Evolutionary conservation across 192 early-diverging fungal species (phyloP).

Genomic region (Funneliformis geosporum): DNA sequence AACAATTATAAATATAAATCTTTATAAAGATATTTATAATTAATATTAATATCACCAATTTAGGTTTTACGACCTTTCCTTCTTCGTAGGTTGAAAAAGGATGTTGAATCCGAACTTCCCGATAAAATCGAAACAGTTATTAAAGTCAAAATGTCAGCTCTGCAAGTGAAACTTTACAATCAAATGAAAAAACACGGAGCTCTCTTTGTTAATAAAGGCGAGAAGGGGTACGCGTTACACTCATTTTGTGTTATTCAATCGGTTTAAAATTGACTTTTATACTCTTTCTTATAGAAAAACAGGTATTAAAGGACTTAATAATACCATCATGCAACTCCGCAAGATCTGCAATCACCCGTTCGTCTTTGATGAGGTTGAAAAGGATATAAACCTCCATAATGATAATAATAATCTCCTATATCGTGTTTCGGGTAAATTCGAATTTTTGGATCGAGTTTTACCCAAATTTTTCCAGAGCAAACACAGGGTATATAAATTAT

Average conservation of each 20-base stretch:
- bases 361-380: conserved; percentile 92
- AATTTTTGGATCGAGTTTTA: conserved; percentile 91
- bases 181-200: conserved; percentile 82
- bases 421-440: conserved; percentile 93
- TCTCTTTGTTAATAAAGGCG: conserved; percentile 64
- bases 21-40: too few relatives aligned
- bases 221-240: conserved; percentile 55
- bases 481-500: conserved; percentile 75
- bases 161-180: conserved; percentile 82
- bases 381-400: conserved; percentile 71
- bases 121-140: conserved; percentile 96
- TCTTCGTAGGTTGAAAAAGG: conserved; percentile 93
- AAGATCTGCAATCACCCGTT: conserved; percentile 99
- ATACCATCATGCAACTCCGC: conserved; percentile 97
- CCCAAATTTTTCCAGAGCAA: conserved; percentile 80
- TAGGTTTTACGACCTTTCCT: conserved; percentile 91
- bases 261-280: not conserved
- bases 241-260: conserved; percentile 6
- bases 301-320: conserved; percentile 81
- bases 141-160: conserved; percentile 85
- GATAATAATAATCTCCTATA: conserved; percentile 79
- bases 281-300: conserved; percentile 42
- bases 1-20: too few relatives aligned
- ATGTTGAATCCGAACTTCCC: conserved; percentile 96
- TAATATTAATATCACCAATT: too few relatives aligned